phyloP scores from a whole-genome alignment of 257 asterid genomes.

The Solanum clarkiae region DNA sequence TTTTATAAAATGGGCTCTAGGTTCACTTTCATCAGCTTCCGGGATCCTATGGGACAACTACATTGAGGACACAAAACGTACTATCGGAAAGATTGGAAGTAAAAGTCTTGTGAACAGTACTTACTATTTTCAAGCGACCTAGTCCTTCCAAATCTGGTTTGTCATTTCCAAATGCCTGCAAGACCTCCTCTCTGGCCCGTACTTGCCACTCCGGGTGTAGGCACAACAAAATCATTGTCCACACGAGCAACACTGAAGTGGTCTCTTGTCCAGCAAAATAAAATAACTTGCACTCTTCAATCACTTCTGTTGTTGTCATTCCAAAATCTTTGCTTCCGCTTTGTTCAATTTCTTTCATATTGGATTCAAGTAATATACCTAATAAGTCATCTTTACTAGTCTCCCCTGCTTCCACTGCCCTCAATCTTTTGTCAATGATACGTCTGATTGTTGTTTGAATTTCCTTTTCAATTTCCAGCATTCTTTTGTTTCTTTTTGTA shows the following conservation, averaged over 20 bases:
- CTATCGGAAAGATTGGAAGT: not conserved
- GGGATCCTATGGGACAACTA: not conserved
- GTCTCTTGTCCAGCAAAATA: constrained; percentile 54
- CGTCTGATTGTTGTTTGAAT: constrained; percentile 7
- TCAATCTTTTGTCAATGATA: constrained; percentile 19
- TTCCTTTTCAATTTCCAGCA: not conserved
- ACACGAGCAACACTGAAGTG: constrained; percentile 33
- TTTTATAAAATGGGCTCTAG: not conserved
- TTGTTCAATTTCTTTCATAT: constrained; percentile 1
- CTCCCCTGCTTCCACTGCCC: constrained; percentile 13
- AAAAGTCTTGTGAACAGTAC: not conserved
- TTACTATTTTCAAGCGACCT: constrained; percentile 20
- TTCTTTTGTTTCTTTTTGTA: constrained; percentile 25
- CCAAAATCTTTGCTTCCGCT: not conserved
- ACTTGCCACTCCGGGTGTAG: constrained; percentile 18
- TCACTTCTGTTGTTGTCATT: constrained; percentile 1
- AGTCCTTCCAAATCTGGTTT: constrained; percentile 15
- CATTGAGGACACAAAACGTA: not conserved
- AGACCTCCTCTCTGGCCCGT: constrained; percentile 20
- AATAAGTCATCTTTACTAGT: not conserved
- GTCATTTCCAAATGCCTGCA: constrained; percentile 14
- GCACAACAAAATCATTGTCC: constrained; percentile 39
- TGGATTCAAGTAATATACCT: constrained; percentile 10
- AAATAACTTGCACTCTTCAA: constrained; percentile 48
- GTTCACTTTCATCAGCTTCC: not conserved